Evolutionary conservation across 2,329 filamentous ascomycete species (phyloP).

Genomic region (Ophiostoma ulmi): DNA sequence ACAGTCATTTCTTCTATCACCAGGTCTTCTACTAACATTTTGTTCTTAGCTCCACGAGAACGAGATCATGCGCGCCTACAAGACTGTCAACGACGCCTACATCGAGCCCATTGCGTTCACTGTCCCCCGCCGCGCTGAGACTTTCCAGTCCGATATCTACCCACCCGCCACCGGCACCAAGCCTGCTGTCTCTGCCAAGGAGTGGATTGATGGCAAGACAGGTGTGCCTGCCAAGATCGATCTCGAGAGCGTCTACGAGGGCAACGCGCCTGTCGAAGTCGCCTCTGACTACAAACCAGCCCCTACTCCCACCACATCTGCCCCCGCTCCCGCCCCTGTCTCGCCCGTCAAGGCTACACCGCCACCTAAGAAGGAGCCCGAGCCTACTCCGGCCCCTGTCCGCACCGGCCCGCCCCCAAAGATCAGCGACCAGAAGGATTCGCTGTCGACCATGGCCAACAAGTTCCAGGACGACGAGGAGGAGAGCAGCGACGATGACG

Average conservation of each 20-base stretch:
- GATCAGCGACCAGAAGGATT: slow-evolving; percentile 79
- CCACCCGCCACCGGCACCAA: slow-evolving; percentile 77
- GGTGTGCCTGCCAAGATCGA: slow-evolving; percentile 86
- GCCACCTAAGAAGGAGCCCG: slow-evolving; percentile 50
- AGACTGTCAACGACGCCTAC: slow-evolving; percentile 90
- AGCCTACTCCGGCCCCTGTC: slow-evolving; percentile 30
- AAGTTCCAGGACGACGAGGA: slow-evolving; percentile 74
- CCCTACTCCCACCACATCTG: slow-evolving; percentile 41
- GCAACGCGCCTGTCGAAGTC: slow-evolving; percentile 72
- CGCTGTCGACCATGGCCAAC: slow-evolving; percentile 76
- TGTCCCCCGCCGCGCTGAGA: slow-evolving; percentile 85
- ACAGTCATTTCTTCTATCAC: background rate
- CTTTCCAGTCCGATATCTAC: slow-evolving; percentile 96
- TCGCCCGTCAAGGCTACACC: slow-evolving; percentile 33
- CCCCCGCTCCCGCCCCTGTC: slow-evolving; percentile 41
- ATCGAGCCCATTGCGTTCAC: slow-evolving; percentile 98
- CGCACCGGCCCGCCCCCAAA: slow-evolving; percentile 56
- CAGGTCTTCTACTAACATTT: background rate
- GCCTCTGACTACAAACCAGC: slow-evolving; percentile 60
- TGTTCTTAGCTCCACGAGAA: slow-evolving; percentile 73
- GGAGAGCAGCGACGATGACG: slow-evolving; percentile 55
- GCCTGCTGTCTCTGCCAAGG: slow-evolving; percentile 69
- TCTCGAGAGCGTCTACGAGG: slow-evolving; percentile 86
- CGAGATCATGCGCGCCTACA: slow-evolving; percentile 91
- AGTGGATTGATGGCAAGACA: slow-evolving; percentile 85